Base-by-base conservation (phyloP, 805 yeast species). In the Kodamaea fukazawae region DNA sequence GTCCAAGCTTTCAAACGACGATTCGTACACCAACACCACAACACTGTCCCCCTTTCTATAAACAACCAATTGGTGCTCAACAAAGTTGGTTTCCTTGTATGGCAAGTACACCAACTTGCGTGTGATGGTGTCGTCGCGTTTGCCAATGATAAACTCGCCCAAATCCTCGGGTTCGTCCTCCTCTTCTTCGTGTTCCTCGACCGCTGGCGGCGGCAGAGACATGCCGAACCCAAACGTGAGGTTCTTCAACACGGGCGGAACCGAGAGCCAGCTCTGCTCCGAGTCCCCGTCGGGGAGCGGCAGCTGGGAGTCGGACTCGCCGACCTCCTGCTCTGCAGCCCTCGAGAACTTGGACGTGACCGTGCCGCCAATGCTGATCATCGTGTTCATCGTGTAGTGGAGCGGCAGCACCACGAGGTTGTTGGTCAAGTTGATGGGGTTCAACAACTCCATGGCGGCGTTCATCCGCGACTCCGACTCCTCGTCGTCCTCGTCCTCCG, bases 331-430 rank as follows among this genome's bases (percentile, higher is more conserved):
- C 14, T 26, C 31, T 10, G 29, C 15, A 20, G 32, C 10, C 4
- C 34, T 33, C 9, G 36, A 27, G 30, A 28, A 28, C 16, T 10
- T 39, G 14, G 34, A 29, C 6, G 41, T 16, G 11, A 34, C 46
- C 9, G 37, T 29, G 3, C 40, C 41, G 12, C 61, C 57, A 7
- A 58, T 40, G n/a, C 47, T 52, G 40, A 51, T 54, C 51, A 67
- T 54, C 10, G 65, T 64, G 34, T 53, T 60, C 31, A 68, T 57
- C 1, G 73, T 66, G 30, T 51, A 56, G 34, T 52, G 60, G 4
- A 69, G 32, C 1, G 74, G 74, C 62, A 54, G 64, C 7, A 67
- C 55, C 4, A 68, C 65, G 22, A 65, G 51, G 38, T 57, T 58
- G 42, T 61, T 65, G 10, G 71, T 61, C 11, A 67, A 45, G 36